Evolutionary conservation across 495 filamentous ascomycete genomes (phyloP).

Genomic region (Penicillium cosmopolitanum): DNA sequence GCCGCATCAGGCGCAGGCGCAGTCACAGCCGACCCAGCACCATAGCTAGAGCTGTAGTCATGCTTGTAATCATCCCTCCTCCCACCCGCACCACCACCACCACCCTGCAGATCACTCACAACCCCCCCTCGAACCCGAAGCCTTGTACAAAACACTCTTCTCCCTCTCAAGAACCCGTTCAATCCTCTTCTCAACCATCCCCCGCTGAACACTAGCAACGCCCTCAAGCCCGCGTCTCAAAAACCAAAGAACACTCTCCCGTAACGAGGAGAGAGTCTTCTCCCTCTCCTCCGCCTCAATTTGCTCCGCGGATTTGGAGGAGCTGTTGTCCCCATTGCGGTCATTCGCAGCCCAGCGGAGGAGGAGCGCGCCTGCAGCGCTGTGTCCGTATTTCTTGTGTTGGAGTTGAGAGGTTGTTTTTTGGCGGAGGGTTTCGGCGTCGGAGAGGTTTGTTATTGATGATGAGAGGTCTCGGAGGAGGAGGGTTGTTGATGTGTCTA

Average conservation of each 20-base stretch:
- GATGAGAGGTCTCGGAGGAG: constrained; percentile 81
- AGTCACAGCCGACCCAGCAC: background rate
- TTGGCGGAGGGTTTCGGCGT: constrained; percentile 80
- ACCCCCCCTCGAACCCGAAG: constrained; percentile 9
- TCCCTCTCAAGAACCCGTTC: constrained; percentile 85
- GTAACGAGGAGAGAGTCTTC: constrained; percentile 59
- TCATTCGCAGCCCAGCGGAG: constrained; percentile 72
- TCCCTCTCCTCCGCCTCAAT: constrained; percentile 68
- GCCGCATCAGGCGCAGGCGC: constrained; percentile 22
- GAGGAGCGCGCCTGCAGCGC: constrained; percentile 29
- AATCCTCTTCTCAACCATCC: constrained; percentile 89
- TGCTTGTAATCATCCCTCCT: background rate
- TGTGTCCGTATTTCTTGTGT: constrained; percentile 65
- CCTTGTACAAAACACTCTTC: constrained; percentile 80
- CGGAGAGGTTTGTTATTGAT: constrained; percentile 73
- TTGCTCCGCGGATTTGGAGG: constrained; percentile 63
- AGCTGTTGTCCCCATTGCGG: constrained; percentile 28
- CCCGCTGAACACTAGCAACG: constrained; percentile 73
- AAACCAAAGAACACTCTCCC: constrained; percentile 85
- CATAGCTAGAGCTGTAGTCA: background rate
- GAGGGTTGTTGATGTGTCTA: constrained; percentile 82
- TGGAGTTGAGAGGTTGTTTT: constrained; percentile 68
- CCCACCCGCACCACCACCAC: constrained; percentile 7
- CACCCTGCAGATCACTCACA: background rate
- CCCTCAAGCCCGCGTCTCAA: constrained; percentile 73